Conservation (phyloP, 164 flowering plant genomes). For the Aristolochia fimbriata region DNA sequence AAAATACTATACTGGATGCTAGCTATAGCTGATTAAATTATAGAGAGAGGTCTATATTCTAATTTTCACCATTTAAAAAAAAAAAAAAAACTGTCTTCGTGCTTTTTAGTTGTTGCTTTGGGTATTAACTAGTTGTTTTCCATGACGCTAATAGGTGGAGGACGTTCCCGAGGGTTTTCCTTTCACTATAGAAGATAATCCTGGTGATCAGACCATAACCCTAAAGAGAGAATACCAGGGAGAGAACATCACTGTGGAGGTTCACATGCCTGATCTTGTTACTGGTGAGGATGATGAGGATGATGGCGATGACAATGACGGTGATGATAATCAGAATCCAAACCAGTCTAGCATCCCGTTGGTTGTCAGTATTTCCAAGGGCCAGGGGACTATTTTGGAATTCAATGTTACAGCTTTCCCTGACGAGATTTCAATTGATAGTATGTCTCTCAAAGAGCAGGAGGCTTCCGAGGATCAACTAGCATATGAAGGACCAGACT, state of each 20-base stretch:
- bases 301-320: conserved; percentile 20
- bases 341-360: conserved; percentile 43
- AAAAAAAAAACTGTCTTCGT: no score
- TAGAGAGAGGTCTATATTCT: no score
- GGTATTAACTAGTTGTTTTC: background rate
- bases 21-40: no score
- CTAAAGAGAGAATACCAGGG: conserved; percentile 54
- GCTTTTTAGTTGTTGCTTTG: background rate
- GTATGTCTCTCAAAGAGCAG: conserved; percentile 43
- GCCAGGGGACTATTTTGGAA: conserved; percentile 41
- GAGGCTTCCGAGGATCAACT: conserved; percentile 51
- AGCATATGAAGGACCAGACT: conserved; percentile 83
- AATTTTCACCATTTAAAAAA: no score
- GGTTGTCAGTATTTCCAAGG: conserved; percentile 54
- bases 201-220: conserved; percentile 42
- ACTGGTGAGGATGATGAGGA: conserved; percentile 35
- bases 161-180: conserved; percentile 55
- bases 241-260: conserved; percentile 63
- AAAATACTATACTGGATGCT: no score
- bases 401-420: conserved; percentile 53
- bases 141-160: conserved; percentile 34
- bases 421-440: conserved; percentile 68
- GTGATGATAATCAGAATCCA: conserved; percentile 7
- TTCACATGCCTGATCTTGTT: conserved; percentile 64
- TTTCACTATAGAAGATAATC: conserved; percentile 61